Percentiles rank a stretch among this genome's conserved stretches.
Conservation (phyloP, 2,329 filamentous ascomycete species). For the Nigrograna mackinnonii region DNA sequence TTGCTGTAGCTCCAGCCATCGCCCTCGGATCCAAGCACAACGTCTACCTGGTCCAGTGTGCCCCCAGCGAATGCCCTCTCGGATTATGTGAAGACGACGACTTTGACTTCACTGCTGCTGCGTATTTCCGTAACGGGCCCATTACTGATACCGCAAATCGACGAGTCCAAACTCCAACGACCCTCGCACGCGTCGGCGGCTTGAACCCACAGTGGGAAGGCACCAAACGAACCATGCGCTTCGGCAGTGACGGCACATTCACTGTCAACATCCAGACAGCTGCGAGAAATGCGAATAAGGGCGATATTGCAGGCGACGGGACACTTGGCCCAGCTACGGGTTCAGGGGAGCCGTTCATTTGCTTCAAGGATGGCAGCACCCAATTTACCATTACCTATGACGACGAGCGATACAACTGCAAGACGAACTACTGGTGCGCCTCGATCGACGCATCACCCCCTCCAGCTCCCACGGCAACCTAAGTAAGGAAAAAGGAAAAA, state of each 20-base stretch:
- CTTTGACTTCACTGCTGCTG: constrained; percentile 11
- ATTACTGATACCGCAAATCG: constrained; percentile 4
- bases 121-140: constrained; percentile 14
- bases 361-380: constrained; percentile 19
- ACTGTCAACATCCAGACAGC: constrained; percentile 9
- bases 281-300: constrained; percentile 11
- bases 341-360: constrained; percentile 18
- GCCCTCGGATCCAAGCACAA: constrained; percentile 18
- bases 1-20: constrained; percentile 1
- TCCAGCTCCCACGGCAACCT: too few species aligned
- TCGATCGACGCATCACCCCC: too few species aligned
- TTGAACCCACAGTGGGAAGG: constrained; percentile 14
- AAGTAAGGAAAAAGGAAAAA: too few species aligned
- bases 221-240: constrained; percentile 6
- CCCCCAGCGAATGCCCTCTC: constrained; percentile 14
- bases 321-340: too few species aligned
- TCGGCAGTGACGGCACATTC: constrained; percentile 16
- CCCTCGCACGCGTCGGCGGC: constrained; percentile 3
- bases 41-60: constrained; percentile 17
- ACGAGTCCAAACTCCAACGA: constrained; percentile 1
- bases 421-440: constrained; percentile 20
- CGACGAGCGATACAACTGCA: constrained; percentile 15
- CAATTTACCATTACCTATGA: constrained; percentile 14
- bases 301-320: constrained; percentile 17
- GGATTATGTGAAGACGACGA: constrained; percentile 16